Base-by-base conservation (phyloP, 2,329 filamentous ascomycete species). In the Metarhizium anisopliae region DNA sequence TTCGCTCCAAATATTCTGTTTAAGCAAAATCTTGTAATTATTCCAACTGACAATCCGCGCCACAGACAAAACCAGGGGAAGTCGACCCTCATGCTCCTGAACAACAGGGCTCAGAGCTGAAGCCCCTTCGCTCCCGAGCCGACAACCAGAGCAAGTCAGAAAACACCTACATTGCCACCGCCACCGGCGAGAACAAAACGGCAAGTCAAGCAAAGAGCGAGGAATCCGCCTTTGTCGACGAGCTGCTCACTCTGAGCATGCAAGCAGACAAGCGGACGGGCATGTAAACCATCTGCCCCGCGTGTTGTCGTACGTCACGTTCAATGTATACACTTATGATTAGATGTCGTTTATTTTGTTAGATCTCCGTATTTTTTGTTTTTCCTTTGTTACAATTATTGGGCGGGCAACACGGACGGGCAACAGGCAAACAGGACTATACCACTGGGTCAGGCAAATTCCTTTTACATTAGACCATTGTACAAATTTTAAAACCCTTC, bases 171-270 rank as follows among this genome's bases (percentile, higher is more conserved):
- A 54, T 55, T 4, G 57, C 56, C 18, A 55, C 53, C 8, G 57
- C 60, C 1, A 53, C 56, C 4, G 60, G 58, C 10, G 57, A 61
- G 30, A 50, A 36, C 32, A 52, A 53, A 11, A 16, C 35, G 2
- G 50, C 47, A 13, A 32, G 25, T 7, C 50, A 53, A 16, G 57
- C 47, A 2, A 55, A 53, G 52, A 49, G 55, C 16, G 47, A 47
- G 3, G 59, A 56, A 8, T 54, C 54, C 14, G 57, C 54, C 1
- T 64, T 61, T 50, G 59, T 64, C 11, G 60, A 64, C 45, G 55
- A 64, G 50, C 51, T 64, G 55, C 54, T 64, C 11, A 50, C 59
- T 8, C 52, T 64, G 2, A 57, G 57, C n/a, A 60, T 63, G 59
- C 50, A 56, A 42, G 57, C 52, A 8, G 55, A 55, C 52, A 56